A percentile compares a stretch with the other conserved stretches of the same genome.
These are phyloP conservation scores for Russula virescens DNA, from an alignment of 768 basidiomycete species.

Conservation along the genomic window DNA sequence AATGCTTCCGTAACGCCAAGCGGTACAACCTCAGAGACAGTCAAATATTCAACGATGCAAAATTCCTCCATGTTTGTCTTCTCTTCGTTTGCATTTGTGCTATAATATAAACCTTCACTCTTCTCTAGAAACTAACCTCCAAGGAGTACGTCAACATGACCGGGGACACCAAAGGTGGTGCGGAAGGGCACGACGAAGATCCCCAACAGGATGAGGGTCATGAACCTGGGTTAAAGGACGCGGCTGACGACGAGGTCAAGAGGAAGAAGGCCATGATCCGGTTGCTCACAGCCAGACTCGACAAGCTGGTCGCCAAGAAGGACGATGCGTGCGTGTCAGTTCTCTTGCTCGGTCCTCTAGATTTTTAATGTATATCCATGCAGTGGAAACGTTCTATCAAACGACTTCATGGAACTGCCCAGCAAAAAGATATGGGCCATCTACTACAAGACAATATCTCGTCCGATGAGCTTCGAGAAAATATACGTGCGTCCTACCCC, in stretches of 20 bases:
- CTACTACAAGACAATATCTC: constrained; percentile 76
- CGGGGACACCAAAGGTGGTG: constrained; percentile 38
- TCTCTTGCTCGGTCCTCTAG: constrained; percentile 4
- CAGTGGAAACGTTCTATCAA: constrained; percentile 63
- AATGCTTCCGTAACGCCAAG: constrained; percentile 77
- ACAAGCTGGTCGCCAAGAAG: constrained; percentile 67
- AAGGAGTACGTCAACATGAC: constrained; percentile 44
- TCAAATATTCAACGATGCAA: constrained; percentile 76
- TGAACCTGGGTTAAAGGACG: constrained; percentile 37
- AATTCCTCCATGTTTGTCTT: constrained; percentile 62
- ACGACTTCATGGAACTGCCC: constrained; percentile 81
- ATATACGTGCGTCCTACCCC: constrained; percentile 55
- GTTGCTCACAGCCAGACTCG: constrained; percentile 59
- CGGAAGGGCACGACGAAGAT: constrained; percentile 32
- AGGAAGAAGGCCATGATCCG: constrained; percentile 56
- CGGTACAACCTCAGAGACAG: constrained; percentile 78
- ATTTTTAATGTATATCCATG: constrained; percentile 1
- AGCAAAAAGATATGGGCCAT: constrained; percentile 70
- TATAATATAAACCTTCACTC: not conserved
- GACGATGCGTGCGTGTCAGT: constrained; percentile 57
- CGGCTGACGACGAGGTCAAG: constrained; percentile 43
- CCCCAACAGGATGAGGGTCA: constrained; percentile 31
- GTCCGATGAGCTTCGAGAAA: constrained; percentile 70
- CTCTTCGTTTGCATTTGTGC: not conserved
- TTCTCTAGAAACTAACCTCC: constrained; percentile 40